Base-by-base conservation (phyloP, 2,329 filamentous ascomycete genomes). In the Paraphoma sp. region DNA sequence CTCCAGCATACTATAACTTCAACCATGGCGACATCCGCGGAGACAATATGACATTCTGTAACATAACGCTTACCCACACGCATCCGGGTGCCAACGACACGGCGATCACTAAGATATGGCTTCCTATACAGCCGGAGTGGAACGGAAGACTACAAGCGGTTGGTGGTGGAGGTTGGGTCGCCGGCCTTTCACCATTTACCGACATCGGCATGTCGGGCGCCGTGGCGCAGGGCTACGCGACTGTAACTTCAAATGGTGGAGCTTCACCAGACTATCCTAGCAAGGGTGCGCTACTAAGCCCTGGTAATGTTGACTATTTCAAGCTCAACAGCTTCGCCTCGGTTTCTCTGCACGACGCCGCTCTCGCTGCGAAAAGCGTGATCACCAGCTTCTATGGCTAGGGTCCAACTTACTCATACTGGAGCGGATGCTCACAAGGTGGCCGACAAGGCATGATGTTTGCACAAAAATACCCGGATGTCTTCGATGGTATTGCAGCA, bases 401-500 rank as follows among this genome's bases (percentile, higher is more conserved):
- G 30, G 8, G 55, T 4, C 64, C 74, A 0, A 54, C 57, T 8
- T 74, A 71, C 48, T 74, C 72, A 4, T 74, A 75, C 57, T 76
- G 67, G 64, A 69, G 59, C 45, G 73, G 67, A 56, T 76, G 74
- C 53, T 76, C 73, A 1, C 61, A 69, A 17, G 72, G 72, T 23
- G 73, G 73, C 7, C 55, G 73, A 8, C 72, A 76, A 45, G 74
- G 70, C 1, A 56, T 65, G 31, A 63, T 63, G 51, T 38, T 73
- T 28, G 72, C 70, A 5, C 71, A 75, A 50, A 52, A 60, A 9
- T 76, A 70, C 56, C 71, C 71, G 0, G 57, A 61, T 3, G 57
- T 60, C 1, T 71, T 63, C 36, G 68, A 76, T 54, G 72, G 74
- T 0, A 72, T 76, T 23, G 46, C 64, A 2, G 73, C 73, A 4